Base-by-base conservation (phyloP, 306 rosid genomes). In the Herpetospermum pedunculosum region DNA sequence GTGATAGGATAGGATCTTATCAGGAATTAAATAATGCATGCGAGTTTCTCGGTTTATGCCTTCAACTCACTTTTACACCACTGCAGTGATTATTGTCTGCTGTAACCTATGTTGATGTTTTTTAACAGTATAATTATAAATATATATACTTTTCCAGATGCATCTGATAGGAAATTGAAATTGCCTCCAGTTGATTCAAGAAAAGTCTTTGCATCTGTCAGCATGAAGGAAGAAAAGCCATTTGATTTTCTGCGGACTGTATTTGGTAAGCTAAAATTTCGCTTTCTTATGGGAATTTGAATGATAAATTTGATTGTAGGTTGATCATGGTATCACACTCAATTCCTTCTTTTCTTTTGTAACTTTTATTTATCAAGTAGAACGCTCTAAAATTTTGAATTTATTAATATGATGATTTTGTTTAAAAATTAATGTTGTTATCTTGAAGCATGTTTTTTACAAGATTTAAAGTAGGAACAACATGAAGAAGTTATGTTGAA, bases 231-330 rank as follows among this genome's bases (percentile, higher is more conserved):
- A 30, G 88, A 89, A 75, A 91, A 86, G 40, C 96, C 94, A 14
- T 91, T 93, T 77, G 91, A 91, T 73, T 91, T 93, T 85, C 67
- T 91, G 26, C 98, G 97, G 37, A 86, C 88, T 79, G 80, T 93
- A 30, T 77, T 93, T 73, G 98, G 98, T 88, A 86, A 21, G 84
- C 54, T 43, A 4, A 34, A 79, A 28, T n/a, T 59, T 37, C 73
- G 43, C 47, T 34, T 63, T 38, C 59, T 41, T 14, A 14, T 13
- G 55, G 30, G 21, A 25, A 44, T 69, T 68, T 23, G 34, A 23
- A 4, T 13, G 13, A 41, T n/a, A n/a, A n/a, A n/a, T 25, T 68
- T 23, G 54, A 43, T 25, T 40, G 38, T 68, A 13, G 73, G 73
- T 25, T 68, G 8, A 41, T 11, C 37, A 25, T 25, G 25, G 38